Conservation (phyloP, 345 rosid genomes). For the Aethionema arabicum region DNA sequence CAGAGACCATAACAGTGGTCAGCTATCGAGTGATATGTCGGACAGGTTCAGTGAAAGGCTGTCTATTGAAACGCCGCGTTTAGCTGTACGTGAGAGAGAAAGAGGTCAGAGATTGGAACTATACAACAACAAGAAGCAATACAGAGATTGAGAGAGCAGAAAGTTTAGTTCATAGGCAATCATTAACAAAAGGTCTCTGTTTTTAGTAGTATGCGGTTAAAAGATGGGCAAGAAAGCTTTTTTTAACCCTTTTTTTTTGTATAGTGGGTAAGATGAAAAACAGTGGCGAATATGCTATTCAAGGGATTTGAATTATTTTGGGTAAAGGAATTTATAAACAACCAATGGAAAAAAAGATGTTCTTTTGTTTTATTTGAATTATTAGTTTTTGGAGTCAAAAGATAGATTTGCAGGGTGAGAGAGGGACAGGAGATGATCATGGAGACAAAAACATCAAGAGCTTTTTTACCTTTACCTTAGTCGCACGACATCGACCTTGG, state of each 20-base stretch:
- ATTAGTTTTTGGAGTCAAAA: conserved; percentile 10
- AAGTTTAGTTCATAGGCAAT: conserved; percentile 24
- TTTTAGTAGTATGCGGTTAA: conserved; percentile 32
- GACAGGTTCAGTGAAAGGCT: conserved; percentile 68
- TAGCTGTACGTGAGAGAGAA: conserved; percentile 46
- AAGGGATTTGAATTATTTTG: conserved; percentile 23
- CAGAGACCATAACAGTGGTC: conserved; percentile 60
- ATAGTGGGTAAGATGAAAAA: conserved; percentile 42
- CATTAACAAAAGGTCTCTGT: conserved; percentile 7
- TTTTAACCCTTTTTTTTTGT: conserved; percentile 38
- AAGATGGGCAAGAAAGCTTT: conserved; percentile 23
- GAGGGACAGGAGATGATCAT: not conserved
- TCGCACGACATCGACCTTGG: conserved; percentile 25
- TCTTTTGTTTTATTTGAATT: conserved; percentile 21
- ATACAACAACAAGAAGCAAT: conserved; percentile 29
- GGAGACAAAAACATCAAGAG: conserved; percentile 16
- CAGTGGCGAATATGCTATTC: conserved; percentile 32
- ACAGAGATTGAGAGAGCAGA: conserved; percentile 18
- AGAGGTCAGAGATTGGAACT: conserved; percentile 40
- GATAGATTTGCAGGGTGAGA: conserved; percentile 9
- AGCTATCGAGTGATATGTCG: conserved; percentile 43
- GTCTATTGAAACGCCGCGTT: conserved; percentile 47
- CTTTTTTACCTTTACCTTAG: not conserved
- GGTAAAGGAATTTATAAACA: conserved; percentile 4
- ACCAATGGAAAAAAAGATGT: not conserved